These are phyloP conservation scores for Cladochytrium replicatum DNA, from an alignment of 192 early-diverging fungal genomes.

Conservation along the genomic window DNA sequence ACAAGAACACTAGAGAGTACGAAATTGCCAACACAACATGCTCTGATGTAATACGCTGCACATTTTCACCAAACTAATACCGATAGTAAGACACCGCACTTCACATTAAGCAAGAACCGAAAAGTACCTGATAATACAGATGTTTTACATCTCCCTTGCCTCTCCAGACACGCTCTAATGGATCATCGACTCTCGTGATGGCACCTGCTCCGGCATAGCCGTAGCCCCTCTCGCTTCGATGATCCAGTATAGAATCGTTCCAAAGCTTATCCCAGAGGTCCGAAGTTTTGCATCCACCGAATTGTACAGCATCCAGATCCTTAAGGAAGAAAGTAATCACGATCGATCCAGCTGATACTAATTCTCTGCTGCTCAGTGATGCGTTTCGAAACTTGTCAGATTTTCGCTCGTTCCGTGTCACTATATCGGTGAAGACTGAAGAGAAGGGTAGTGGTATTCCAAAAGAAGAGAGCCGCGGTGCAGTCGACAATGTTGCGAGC, in stretches of 20 bases:
- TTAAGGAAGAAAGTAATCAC: slow-evolving; percentile 46
- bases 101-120: slow-evolving; percentile 1
- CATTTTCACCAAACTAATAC: slow-evolving; percentile 1
- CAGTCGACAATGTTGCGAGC: slow-evolving; percentile 21
- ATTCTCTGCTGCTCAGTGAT: background rate
- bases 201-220: background rate
- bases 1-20: slow-evolving; percentile 55
- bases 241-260: slow-evolving; percentile 8
- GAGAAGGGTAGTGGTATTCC: slow-evolving; percentile 24
- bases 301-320: slow-evolving; percentile 8
- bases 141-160: slow-evolving; percentile 24
- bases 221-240: background rate
- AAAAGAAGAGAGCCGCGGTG: slow-evolving; percentile 16
- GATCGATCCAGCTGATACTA: slow-evolving; percentile 34
- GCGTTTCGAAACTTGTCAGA: background rate
- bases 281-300: background rate
- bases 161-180: slow-evolving; percentile 2
- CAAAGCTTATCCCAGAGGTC: slow-evolving; percentile 37
- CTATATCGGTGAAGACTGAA: slow-evolving; percentile 25
- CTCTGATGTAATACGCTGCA: slow-evolving; percentile 25
- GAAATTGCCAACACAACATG: slow-evolving; percentile 37
- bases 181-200: background rate
- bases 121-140: slow-evolving; percentile 27
- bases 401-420: background rate
- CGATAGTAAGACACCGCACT: background rate